A percentile compares a stretch with the other conserved stretches of the same genome.
Conservation (phyloP, 306 rosid genomes). For the Prunus campanulata region DNA sequence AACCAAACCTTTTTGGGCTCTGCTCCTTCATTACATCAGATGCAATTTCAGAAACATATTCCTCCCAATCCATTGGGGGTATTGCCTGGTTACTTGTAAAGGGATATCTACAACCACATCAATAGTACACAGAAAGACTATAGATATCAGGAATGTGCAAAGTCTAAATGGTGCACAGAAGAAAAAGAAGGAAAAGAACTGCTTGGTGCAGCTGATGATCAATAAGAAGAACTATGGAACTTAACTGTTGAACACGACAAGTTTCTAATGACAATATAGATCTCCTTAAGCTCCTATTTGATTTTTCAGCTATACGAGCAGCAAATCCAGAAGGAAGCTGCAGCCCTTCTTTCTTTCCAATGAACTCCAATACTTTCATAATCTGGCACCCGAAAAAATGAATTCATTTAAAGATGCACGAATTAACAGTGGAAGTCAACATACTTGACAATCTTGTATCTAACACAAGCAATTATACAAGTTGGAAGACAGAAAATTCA, state of each 20-base stretch:
- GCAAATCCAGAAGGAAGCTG: conserved; percentile 74
- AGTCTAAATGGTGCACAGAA: background rate
- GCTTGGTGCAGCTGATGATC: background rate
- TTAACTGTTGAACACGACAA: conserved; percentile 88
- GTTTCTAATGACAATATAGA: conserved; percentile 85
- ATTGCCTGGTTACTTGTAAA: conserved; percentile 67
- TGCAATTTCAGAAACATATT: conserved; percentile 78
- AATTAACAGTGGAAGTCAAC: background rate
- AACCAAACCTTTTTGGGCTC: conserved; percentile 82
- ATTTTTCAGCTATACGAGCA: conserved; percentile 75
- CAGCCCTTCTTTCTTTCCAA: conserved; percentile 86
- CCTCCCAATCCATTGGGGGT: conserved; percentile 97
- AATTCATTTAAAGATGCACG: background rate
- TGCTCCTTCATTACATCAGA: conserved; percentile 97
- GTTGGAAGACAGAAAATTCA: background rate
- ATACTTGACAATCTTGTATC: background rate
- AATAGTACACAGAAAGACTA: conserved; percentile 20
- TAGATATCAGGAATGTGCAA: conserved; percentile 18
- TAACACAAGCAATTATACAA: background rate
- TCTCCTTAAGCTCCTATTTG: conserved; percentile 80
- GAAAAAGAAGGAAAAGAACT: background rate
- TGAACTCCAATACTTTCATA: conserved; percentile 62
- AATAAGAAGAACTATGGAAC: conserved; percentile 20
- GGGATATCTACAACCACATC: conserved; percentile 67
- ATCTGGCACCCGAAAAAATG: conserved; percentile 39